phyloP scores from a whole-genome alignment of 2,329 filamentous ascomycete genomes.

The Nemania sp. region DNA sequence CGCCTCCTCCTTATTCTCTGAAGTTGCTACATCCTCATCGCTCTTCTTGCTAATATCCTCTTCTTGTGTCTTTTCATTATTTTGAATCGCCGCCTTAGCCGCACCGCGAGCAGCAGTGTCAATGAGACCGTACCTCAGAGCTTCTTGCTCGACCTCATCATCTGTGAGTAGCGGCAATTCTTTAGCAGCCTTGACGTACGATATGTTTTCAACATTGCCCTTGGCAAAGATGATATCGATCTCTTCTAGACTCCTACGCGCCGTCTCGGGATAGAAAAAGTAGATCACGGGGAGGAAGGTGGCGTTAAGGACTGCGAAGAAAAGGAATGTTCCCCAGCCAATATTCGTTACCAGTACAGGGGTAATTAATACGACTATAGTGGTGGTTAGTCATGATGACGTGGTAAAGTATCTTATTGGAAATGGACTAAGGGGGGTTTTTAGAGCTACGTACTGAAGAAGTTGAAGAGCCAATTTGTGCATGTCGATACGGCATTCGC shows the following conservation, averaged over 20 bases:
- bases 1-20: conserved; percentile 34
- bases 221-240: conserved; percentile 72
- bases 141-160: conserved; percentile 65
- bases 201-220: conserved; percentile 68
- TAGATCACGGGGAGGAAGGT: conserved; percentile 57
- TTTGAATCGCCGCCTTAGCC: conserved; percentile 2
- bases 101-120: conserved; percentile 45
- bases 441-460: conserved; percentile 49
- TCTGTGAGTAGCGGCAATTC: conserved; percentile 66
- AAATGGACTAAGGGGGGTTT: not conserved
- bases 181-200: conserved; percentile 68
- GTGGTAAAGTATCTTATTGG: not conserved
- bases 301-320: conserved; percentile 53
- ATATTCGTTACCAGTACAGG: conserved; percentile 72
- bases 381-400: conserved; percentile 20
- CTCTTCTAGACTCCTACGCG: conserved; percentile 63
- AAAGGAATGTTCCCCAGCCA: conserved; percentile 67
- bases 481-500: conserved; percentile 67
- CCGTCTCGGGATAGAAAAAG: conserved; percentile 66
- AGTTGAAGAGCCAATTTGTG: conserved; percentile 56
- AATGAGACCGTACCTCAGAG: conserved; percentile 51
- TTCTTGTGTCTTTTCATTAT: conserved; percentile 25
- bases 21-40: conserved; percentile 41
- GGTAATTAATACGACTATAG: conserved; percentile 67
- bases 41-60: conserved; percentile 45